Evolutionary conservation across 257 asterid genomes (phyloP).

Genomic region (Asclepias syriaca): DNA sequence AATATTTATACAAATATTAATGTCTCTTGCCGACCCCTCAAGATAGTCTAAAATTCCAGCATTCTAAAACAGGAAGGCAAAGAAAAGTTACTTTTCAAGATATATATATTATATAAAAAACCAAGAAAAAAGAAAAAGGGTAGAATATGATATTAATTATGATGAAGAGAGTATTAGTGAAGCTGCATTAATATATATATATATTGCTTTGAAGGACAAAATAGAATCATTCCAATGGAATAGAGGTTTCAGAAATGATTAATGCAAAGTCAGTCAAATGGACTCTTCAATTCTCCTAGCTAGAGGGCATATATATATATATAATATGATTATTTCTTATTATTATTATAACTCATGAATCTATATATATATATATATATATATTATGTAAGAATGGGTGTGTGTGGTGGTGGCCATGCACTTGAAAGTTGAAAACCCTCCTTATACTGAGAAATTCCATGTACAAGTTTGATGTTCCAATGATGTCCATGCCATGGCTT

Average conservation of each 20-base stretch:
- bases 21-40: not conserved
- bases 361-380: not conserved
- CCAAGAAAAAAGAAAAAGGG: not conserved
- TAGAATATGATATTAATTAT: not conserved
- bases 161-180: not conserved
- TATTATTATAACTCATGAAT: constrained; percentile 10
- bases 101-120: not conserved
- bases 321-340: not conserved
- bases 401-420: constrained; percentile 20
- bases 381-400: too few species aligned
- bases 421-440: constrained; percentile 17
- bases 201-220: constrained; percentile 1
- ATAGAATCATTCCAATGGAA: constrained; percentile 2
- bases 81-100: not conserved
- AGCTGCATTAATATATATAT: not conserved
- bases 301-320: too few species aligned
- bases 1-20: too few species aligned
- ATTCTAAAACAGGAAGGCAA: not conserved
- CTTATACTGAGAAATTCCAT: constrained; percentile 23
- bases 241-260: not conserved
- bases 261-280: constrained; percentile 14
- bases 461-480: constrained; percentile 33
- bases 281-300: not conserved
- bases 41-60: not conserved
- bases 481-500: constrained; percentile 37